Conservation (phyloP, 495 filamentous ascomycete genomes). For the Penicillium desertorum region DNA sequence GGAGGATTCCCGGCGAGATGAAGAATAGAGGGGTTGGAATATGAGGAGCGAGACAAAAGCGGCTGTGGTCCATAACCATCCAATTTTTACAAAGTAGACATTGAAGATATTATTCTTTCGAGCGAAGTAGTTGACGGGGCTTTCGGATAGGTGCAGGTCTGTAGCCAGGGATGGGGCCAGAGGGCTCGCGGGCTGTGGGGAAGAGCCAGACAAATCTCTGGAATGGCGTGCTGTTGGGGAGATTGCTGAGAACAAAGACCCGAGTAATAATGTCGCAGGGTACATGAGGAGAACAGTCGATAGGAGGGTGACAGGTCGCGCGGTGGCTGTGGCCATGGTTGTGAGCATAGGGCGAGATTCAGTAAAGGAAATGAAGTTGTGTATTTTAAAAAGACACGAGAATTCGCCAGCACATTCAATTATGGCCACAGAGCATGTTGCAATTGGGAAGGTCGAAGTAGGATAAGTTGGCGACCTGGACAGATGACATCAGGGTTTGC, state of each 20-base stretch:
- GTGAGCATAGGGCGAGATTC: not conserved
- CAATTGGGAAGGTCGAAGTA: slow-evolving; percentile 5
- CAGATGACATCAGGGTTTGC: slow-evolving; percentile 13
- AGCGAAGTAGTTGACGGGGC: slow-evolving; percentile 78
- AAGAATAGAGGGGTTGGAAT: slow-evolving; percentile 53
- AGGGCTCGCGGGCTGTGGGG: slow-evolving; percentile 55
- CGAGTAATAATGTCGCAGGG: slow-evolving; percentile 72
- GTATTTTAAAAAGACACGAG: not conserved
- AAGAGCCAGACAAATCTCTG: slow-evolving; percentile 21
- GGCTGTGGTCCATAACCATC: slow-evolving; percentile 84
- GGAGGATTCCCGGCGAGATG: slow-evolving; percentile 18
- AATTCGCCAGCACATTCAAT: not conserved
- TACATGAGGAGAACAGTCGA: slow-evolving; percentile 59
- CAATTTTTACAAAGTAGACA: slow-evolving; percentile 85
- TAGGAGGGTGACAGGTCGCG: slow-evolving; percentile 24
- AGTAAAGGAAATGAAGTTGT: not conserved
- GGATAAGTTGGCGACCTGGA: slow-evolving; percentile 5
- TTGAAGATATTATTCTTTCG: slow-evolving; percentile 91
- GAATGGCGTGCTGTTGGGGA: slow-evolving; percentile 59
- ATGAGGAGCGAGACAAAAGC: slow-evolving; percentile 63
- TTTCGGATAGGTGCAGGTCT: slow-evolving; percentile 33
- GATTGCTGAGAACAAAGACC: slow-evolving; percentile 74
- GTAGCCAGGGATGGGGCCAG: slow-evolving; percentile 55
- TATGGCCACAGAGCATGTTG: slow-evolving; percentile 1
- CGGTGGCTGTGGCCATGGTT: slow-evolving; percentile 27